These are phyloP conservation scores for Liquidambar formosana DNA, from an alignment of 164 flowering plant genomes.

Conservation along the genomic window DNA sequence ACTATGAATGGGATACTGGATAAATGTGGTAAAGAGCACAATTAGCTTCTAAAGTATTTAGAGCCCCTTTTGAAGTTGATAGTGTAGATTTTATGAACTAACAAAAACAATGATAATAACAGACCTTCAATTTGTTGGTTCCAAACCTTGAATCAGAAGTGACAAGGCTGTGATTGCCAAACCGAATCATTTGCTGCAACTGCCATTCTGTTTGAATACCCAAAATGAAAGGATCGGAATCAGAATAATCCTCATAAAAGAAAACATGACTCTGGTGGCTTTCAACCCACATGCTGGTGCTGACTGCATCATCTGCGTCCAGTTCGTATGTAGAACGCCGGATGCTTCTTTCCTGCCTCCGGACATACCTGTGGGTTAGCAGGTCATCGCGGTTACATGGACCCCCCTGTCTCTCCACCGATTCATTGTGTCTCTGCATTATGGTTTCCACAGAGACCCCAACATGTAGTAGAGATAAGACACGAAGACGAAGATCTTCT, in stretches of 20 bases:
- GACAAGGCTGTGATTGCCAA: slow-evolving; percentile 79
- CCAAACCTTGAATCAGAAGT: slow-evolving; percentile 90
- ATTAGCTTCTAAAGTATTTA: slow-evolving; percentile 24
- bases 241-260: slow-evolving; percentile 83
- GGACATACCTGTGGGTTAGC: slow-evolving; percentile 83
- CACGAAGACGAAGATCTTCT: slow-evolving; percentile 90
- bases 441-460: slow-evolving; percentile 96
- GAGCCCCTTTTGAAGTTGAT: background rate
- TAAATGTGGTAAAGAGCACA: slow-evolving; percentile 11
- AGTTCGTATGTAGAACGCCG: slow-evolving; percentile 76
- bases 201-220: slow-evolving; percentile 99
- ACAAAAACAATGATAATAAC: slow-evolving; percentile 15
- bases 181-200: slow-evolving; percentile 94
- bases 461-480: slow-evolving; percentile 77
- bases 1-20: slow-evolving; percentile 81
- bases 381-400: slow-evolving; percentile 92
- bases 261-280: slow-evolving; percentile 71
- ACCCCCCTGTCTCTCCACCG: slow-evolving; percentile 88
- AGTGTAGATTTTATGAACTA: background rate
- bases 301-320: slow-evolving; percentile 80
- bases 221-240: slow-evolving; percentile 67
- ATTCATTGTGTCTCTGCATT: slow-evolving; percentile 93
- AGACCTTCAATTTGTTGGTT: slow-evolving; percentile 82
- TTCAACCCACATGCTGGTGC: slow-evolving; percentile 83
- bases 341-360: slow-evolving; percentile 85